Conservation (phyloP, 192 early-diverging fungal genomes). For the Coemansia sp. region DNA sequence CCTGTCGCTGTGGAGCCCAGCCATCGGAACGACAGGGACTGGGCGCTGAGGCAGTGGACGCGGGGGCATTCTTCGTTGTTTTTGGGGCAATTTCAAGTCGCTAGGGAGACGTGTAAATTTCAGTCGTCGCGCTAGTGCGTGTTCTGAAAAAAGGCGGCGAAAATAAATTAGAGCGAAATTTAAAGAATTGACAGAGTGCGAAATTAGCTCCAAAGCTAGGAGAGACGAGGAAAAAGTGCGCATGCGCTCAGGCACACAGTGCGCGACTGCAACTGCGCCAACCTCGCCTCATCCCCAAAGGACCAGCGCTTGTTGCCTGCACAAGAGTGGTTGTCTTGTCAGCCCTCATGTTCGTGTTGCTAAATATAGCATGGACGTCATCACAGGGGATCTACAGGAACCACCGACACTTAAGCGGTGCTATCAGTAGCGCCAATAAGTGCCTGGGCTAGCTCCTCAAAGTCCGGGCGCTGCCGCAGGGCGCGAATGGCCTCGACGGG, state of each 20-base stretch:
- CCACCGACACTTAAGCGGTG: background rate
- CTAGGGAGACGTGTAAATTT: background rate
- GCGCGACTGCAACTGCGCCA: background rate
- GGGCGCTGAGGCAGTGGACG: slow-evolving; percentile 11
- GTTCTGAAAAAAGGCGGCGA: background rate
- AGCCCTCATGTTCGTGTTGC: background rate
- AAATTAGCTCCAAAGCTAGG: background rate
- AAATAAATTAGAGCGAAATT: background rate
- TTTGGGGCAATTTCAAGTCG: background rate
- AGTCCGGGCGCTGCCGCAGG: slow-evolving; percentile 41
- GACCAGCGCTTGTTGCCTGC: background rate
- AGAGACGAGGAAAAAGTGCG: background rate
- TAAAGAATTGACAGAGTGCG: background rate
- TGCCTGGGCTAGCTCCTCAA: slow-evolving; percentile 42
- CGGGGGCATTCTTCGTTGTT: slow-evolving; percentile 10
- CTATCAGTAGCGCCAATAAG: slow-evolving; percentile 28
- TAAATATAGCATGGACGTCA: slow-evolving; percentile 6
- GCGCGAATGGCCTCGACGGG: slow-evolving; percentile 38
- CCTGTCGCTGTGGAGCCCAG: background rate
- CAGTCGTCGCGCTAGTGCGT: background rate
- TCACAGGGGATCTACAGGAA: background rate
- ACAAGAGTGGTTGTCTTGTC: background rate
- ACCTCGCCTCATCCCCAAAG: background rate
- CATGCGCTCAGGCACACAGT: background rate
- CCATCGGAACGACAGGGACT: background rate